Conservation (phyloP, 2,329 filamentous ascomycete genomes). For the Fusarium tjaetaba region DNA sequence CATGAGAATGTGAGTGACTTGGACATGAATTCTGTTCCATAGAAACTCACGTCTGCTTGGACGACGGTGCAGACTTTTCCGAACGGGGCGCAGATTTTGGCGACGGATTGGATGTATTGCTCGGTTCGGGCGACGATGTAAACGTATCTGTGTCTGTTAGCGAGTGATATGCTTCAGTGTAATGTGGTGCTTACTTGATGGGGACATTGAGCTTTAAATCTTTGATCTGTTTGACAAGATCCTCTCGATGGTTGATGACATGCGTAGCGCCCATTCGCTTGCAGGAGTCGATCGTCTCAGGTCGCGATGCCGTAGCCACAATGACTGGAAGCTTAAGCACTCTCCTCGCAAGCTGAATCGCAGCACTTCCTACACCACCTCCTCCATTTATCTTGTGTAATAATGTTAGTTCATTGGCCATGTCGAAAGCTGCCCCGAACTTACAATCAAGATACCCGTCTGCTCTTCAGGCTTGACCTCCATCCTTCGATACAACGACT, state of each 20-base stretch:
- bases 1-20: background rate
- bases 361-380: background rate
- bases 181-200: background rate
- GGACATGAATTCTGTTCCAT: background rate
- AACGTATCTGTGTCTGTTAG: background rate
- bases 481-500: background rate
- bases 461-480: background rate
- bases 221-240: background rate
- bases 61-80: conserved; percentile 1
- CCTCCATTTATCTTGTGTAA: background rate
- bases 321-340: background rate
- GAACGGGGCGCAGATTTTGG: background rate
- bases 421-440: background rate
- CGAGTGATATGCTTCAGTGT: accelerated
- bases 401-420: too few species aligned
- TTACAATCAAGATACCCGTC: background rate
- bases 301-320: background rate
- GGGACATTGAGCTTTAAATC: background rate
- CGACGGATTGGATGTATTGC: background rate
- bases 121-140: background rate
- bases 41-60: background rate
- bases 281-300: background rate
- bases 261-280: background rate
- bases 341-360: background rate
- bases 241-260: background rate